Base-by-base conservation (phyloP, 345 rosid species). In the Hirschfeldia incana region DNA sequence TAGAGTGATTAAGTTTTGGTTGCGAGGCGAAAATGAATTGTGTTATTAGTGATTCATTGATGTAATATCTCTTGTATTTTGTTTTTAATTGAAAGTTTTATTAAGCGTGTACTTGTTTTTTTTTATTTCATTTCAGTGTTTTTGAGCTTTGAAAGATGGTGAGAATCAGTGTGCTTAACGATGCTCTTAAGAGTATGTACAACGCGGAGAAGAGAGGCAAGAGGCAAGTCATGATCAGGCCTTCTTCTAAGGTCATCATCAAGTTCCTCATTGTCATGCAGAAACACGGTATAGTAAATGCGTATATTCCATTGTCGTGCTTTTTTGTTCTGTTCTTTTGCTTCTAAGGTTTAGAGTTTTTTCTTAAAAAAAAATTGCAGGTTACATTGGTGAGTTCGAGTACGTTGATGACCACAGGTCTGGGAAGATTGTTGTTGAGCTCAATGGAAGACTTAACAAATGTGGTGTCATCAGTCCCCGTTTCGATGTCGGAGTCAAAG, bases 381-480 rank as follows among this genome's bases (percentile, higher is more conserved):
- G 94, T 51, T 91, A 91, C 69, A 89, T 91, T n/a, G 94, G 97
- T 4, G 94, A 91, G 85, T 91, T 91, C 28, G 97, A 91, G 85
- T 88, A 84, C 76, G 94, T 91, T 13, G 97, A 91, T 77, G 97
- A 91, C 57, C 97, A 91, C 83, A 88, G 97, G 84, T 15, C 97
- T 73, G 97, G 97, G 1, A 91, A 91, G 75, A 89, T 91, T 8
- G 97, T 89, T n/a, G 97, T 91, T 36, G 97, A 91, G 71, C 70
- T 91, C 65, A 91, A 91, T 66, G 94, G 97, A 62, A 83, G 94
- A 75, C 74, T 91, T 65, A 91, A 91, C 86, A 91, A 91, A 78
- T 91, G 97, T 81, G 97, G 97, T 3, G 97, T 91, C 21, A 91
- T 91, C 34, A 89, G 97, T 81, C 97, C 97, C 37, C 92, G 94